Conservation (phyloP, 2,329 filamentous ascomycete genomes). For the Arachnomyces sp. region DNA sequence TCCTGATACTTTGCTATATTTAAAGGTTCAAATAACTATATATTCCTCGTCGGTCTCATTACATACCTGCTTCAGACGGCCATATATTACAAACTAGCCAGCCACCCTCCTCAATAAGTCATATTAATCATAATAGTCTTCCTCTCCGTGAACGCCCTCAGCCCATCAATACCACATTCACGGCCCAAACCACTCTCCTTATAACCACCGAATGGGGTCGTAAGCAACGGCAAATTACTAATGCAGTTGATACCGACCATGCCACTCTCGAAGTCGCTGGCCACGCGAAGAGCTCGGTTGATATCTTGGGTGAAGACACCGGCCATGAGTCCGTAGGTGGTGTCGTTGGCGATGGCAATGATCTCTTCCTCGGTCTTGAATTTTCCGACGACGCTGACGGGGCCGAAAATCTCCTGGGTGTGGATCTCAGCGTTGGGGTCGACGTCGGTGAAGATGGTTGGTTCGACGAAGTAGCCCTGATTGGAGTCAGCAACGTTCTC, state of each 20-base stretch:
- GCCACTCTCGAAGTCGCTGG: not conserved
- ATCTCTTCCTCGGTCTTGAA: conserved; percentile 23
- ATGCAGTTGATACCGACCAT: conserved; percentile 19
- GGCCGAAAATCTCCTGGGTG: conserved; percentile 27
- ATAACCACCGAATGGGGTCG: conserved; percentile 42
- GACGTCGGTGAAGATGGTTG: conserved; percentile 19
- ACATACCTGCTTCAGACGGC: conserved; percentile 5
- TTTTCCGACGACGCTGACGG: conserved; percentile 21
- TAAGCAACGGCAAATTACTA: conserved; percentile 28
- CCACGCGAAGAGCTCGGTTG: conserved; percentile 11
- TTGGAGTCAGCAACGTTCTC: conserved; percentile 15
- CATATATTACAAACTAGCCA: conserved; percentile 1
- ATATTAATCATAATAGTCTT: conserved; percentile 45
- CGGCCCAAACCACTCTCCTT: conserved; percentile 45
- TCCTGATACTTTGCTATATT: too few relatives aligned
- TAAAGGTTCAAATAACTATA: too few relatives aligned
- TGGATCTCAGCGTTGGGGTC: conserved; percentile 17
- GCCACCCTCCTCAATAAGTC: conserved; percentile 10
- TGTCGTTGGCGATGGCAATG: conserved; percentile 22
- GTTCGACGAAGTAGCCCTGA: conserved; percentile 21
- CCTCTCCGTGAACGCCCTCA: conserved; percentile 42
- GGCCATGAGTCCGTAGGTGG: conserved; percentile 23
- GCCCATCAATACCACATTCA: conserved; percentile 41
- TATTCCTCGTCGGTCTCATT: too few relatives aligned
- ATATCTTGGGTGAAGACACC: conserved; percentile 25